Base-by-base conservation (phyloP, 331 rosid species). In the Phaseolus coccineus region DNA sequence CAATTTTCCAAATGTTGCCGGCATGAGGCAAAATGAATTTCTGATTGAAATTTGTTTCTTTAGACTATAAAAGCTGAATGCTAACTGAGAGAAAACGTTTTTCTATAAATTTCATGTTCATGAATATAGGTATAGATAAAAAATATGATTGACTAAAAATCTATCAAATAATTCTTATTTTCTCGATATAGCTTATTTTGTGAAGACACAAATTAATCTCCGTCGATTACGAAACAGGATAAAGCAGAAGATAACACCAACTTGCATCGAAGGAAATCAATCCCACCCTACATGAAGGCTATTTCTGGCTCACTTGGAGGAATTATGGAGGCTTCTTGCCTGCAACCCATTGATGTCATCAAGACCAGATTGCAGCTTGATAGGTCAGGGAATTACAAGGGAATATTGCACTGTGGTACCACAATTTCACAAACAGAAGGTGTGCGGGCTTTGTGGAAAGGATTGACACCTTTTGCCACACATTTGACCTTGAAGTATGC, bases 311-410 rank as follows among this genome's bases (percentile, higher is more conserved):
- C 96, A 25, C 79, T 91, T 1, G 99, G 99, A 4, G 99, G 99
- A 67, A 80, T 91, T 30, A 47, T 96, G 86, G 99, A 96, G 88
- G 99, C 99, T 13, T 65, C 85, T 71, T 96, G 99, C 72, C 77
- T 96, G 22, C 98, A 96, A 81, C 99, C 99, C 13, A 96, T 96
- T 65, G 98, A 96, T 58, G 99, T 96, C 30, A 93, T 96, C 84
- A 96, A 96, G 88, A 96, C 99, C 73, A 72, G 99, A 81, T 68
- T 96, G 83, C 99, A 96, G 91, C 98, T 96, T 74, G 99, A 96
- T 82, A 86, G 98, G 70, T 86, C 88, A 1, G 92, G 96, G 27
- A 64, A 83, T 72, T 96, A 96, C 93, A 91, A 59, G 86, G 98
- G 99, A 46, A 96, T 96, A 14, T 12, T 87, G 53, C 94, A 96